Conservation (phyloP, 257 asterid species). For the Cruciata laevipes region DNA sequence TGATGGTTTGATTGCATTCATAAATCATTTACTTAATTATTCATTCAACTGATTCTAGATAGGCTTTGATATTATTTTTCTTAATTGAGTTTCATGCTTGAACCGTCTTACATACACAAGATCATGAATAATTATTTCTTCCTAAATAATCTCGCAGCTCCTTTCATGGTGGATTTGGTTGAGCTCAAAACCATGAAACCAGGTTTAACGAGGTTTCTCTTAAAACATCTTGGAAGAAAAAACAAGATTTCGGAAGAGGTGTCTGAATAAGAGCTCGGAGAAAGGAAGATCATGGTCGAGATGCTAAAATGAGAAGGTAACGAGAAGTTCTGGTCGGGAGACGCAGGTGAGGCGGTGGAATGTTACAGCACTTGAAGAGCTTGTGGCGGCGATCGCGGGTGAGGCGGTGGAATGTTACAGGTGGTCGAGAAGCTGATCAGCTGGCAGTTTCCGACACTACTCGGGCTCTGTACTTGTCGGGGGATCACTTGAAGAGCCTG, state of each 20-base stretch:
- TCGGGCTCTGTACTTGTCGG: constrained; percentile 29
- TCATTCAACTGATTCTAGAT: too few species aligned
- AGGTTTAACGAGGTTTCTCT: constrained; percentile 17
- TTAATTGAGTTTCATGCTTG: too few species aligned
- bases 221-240: constrained; percentile 16
- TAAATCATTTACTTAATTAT: too few species aligned
- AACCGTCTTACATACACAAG: too few species aligned
- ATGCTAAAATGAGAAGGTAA: constrained; percentile 28
- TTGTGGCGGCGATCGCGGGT: too few species aligned
- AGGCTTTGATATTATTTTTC: too few species aligned
- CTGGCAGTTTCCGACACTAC: constrained; percentile 30
- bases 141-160: too few species aligned
- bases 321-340: constrained; percentile 24
- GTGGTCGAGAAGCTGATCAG: constrained; percentile 25
- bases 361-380: constrained; percentile 20
- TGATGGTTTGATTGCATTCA: too few species aligned
- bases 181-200: constrained; percentile 20
- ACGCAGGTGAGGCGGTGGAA: constrained; percentile 15
- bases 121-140: too few species aligned
- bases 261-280: constrained; percentile 13
- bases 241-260: constrained; percentile 14
- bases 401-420: constrained; percentile 20
- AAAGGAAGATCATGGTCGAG: constrained; percentile 7
- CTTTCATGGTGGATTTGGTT: constrained; percentile 30
- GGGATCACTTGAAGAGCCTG: constrained; percentile 27